Evolutionary conservation across 1,284 basidiomycete species (phyloP).

Genomic region (Microbotryomycetes sp.): DNA sequence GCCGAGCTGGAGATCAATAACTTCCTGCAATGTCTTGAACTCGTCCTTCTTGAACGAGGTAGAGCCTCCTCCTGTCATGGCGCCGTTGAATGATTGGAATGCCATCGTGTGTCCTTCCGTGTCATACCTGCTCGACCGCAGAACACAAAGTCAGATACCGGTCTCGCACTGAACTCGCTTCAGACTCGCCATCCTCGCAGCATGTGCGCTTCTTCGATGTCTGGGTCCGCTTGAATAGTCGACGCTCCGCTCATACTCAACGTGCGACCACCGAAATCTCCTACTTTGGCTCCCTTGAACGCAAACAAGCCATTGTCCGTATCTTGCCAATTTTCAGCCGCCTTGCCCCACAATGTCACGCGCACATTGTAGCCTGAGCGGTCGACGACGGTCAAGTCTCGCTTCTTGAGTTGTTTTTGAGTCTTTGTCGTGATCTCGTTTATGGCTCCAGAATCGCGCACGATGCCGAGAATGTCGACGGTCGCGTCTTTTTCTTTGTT

Average conservation of each 20-base stretch:
- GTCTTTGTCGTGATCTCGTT: slow-evolving; percentile 65
- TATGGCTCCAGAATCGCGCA: slow-evolving; percentile 68
- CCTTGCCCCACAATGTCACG: slow-evolving; percentile 92
- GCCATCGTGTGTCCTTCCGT: slow-evolving; percentile 53
- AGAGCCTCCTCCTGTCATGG: slow-evolving; percentile 39
- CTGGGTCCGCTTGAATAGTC: slow-evolving; percentile 76
- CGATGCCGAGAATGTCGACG: slow-evolving; percentile 74
- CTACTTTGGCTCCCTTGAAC: slow-evolving; percentile 91
- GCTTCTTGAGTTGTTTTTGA: slow-evolving; percentile 72
- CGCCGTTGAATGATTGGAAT: slow-evolving; percentile 59
- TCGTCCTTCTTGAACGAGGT: slow-evolving; percentile 59
- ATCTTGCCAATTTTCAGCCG: slow-evolving; percentile 64
- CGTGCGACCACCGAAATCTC: slow-evolving; percentile 85
- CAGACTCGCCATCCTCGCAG: slow-evolving; percentile 76
- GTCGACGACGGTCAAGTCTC: slow-evolving; percentile 83
- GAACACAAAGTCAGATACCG: slow-evolving; percentile 14
- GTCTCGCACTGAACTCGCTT: background rate
- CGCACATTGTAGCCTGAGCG: slow-evolving; percentile 70
- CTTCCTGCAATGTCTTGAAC: slow-evolving; percentile 67
- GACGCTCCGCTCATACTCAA: slow-evolving; percentile 64
- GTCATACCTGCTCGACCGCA: slow-evolving; percentile 50
- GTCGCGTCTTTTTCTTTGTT: slow-evolving; percentile 60
- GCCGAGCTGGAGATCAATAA: slow-evolving; percentile 70
- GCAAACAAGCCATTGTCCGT: slow-evolving; percentile 55
- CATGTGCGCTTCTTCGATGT: slow-evolving; percentile 74